Conservation (phyloP, 257 asterid species). For the Sherardia arvensis region DNA sequence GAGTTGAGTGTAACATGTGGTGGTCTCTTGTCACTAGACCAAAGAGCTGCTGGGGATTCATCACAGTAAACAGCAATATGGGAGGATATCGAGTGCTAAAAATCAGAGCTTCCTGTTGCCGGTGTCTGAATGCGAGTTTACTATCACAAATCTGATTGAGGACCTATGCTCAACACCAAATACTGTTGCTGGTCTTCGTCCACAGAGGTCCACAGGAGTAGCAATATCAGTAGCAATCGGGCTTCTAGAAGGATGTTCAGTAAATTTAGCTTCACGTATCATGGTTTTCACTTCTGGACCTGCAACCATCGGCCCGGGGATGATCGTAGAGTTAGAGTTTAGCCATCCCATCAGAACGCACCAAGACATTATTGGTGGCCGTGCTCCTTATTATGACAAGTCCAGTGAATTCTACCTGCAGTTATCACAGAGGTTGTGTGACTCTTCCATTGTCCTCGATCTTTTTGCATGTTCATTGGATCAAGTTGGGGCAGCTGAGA, state of each 20-base stretch:
- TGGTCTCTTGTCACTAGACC: constrained; percentile 37
- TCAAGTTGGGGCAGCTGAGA: constrained; percentile 94
- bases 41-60: constrained; percentile 59
- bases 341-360: constrained; percentile 62
- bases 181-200: constrained; percentile 61
- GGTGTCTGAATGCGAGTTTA: constrained; percentile 82
- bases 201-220: constrained; percentile 68
- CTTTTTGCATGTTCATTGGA: constrained; percentile 94
- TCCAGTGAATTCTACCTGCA: constrained; percentile 56
- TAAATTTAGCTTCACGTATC: constrained; percentile 70
- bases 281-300: constrained; percentile 97
- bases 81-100: constrained; percentile 39
- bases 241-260: constrained; percentile 68
- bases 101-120: constrained; percentile 67
- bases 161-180: constrained; percentile 50
- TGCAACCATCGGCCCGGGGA: constrained; percentile 85
- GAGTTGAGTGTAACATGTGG: constrained; percentile 6
- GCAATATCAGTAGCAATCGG: constrained; percentile 93
- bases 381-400: constrained; percentile 41
- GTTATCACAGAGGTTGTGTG: constrained; percentile 60
- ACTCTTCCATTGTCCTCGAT: constrained; percentile 76
- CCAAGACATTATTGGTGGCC: constrained; percentile 53
- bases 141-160: constrained; percentile 70
- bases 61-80: constrained; percentile 45
- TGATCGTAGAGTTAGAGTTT: constrained; percentile 55